Evolutionary conservation across 768 basidiomycete genomes (phyloP).

Genomic region (Leccinum variicolor): DNA sequence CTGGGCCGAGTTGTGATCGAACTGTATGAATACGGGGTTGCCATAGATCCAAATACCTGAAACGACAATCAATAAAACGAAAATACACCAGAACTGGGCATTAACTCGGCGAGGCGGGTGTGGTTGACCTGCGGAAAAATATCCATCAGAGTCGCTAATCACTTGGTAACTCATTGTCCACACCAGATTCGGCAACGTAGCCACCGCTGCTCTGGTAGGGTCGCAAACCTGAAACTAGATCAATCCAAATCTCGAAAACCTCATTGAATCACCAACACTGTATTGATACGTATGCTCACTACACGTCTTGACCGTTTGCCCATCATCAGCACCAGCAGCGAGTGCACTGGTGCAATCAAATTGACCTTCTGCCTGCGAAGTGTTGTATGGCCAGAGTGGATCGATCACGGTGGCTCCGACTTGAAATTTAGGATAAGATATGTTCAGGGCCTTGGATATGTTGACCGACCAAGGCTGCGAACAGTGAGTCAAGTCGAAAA

Average conservation of each 20-base stretch:
- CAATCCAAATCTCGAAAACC: neutral
- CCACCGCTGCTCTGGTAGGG: neutral
- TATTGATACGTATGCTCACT: conserved; percentile 57
- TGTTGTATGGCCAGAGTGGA: conserved; percentile 49
- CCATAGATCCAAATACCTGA: conserved; percentile 53
- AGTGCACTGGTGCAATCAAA: conserved; percentile 51
- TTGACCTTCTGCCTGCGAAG: conserved; percentile 31
- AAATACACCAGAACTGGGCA: neutral
- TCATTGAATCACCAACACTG: conserved; percentile 33
- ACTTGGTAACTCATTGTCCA: neutral
- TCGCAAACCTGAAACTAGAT: neutral
- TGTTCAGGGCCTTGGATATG: conserved; percentile 38
- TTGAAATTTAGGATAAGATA: conserved; percentile 42
- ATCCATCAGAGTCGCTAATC: neutral
- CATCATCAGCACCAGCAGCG: conserved; percentile 42
- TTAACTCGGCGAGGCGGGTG: conserved; percentile 46
- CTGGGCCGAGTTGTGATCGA: conserved; percentile 43
- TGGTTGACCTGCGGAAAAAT: conserved; percentile 43
- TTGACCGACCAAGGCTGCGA: conserved; percentile 48
- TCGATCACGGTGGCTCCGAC: conserved; percentile 48
- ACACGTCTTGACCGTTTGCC: conserved; percentile 42
- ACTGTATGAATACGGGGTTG: conserved; percentile 49
- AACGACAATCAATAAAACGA: neutral
- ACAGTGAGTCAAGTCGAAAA: neutral
- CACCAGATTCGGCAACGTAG: neutral